These are phyloP conservation scores for Pestalotiopsis sp. DNA, from an alignment of 2,329 filamentous ascomycete species.

Conservation along the genomic window DNA sequence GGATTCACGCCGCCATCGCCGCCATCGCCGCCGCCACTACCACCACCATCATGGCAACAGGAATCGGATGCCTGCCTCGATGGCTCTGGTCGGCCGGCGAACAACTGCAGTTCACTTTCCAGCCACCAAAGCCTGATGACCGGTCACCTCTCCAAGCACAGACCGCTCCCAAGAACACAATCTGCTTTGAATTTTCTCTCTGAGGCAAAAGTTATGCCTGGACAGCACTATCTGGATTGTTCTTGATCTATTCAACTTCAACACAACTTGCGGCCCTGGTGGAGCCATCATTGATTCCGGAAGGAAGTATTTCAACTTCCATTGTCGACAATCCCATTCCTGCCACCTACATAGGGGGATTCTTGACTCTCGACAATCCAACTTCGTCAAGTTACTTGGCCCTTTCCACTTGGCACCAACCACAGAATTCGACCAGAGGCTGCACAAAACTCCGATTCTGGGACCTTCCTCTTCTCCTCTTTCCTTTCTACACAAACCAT, in stretches of 20 bases:
- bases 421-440: not conserved
- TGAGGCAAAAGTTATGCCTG: not conserved
- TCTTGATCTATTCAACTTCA: not conserved
- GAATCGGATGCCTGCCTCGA: too few relatives aligned
- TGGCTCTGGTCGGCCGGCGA: not conserved
- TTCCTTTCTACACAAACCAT: not conserved
- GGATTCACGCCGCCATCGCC: not conserved
- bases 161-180: not conserved
- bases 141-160: too few relatives aligned
- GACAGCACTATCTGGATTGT: not conserved
- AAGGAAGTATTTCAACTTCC: not conserved
- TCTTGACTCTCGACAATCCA: not conserved
- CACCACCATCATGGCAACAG: not conserved
- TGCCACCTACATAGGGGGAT: not conserved
- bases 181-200: not conserved
- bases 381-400: not conserved
- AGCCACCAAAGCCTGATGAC: not conserved
- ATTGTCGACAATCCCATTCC: not conserved
- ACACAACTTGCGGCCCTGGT: too few relatives aligned
- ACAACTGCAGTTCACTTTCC: not conserved
- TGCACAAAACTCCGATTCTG: not conserved
- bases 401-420: not conserved
- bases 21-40: not conserved
- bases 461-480: not conserved
- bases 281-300: not conserved